Base-by-base conservation (phyloP, 257 asterid genomes). In the Euphrasia confusa region DNA sequence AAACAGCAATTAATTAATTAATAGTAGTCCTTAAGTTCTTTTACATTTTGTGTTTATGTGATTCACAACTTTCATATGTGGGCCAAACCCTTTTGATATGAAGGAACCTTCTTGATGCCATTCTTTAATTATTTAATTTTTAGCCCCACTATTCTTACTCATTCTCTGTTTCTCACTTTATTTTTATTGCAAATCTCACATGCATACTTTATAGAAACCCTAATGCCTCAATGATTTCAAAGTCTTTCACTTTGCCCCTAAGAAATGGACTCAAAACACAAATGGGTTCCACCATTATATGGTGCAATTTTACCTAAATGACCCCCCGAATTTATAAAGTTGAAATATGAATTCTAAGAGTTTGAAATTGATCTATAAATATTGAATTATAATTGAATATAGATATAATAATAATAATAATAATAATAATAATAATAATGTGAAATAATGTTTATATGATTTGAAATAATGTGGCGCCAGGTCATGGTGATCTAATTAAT, bases 211-310 rank as follows among this genome's bases (percentile, higher is more conserved):
- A 65, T 18, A 52, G 24, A 64, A 58, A 68, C 52, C 26, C 30
- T 40, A 50, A 75, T 78, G 83, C 80, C 67, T 73, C 87, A 75
- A 79, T 81, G 68, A 78, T 77, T 81, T 71, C 80, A 63, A 64
- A 54, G 37, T 64, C 72, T 71, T 68, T 45, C 72, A 66, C 80
- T 80, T 78, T 65, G 77, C 75, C 66, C 74, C 60, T 72, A 68
- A 63, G 74, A 64, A 48, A 74, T 69, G 42, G 54, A 50, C 69
- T 50, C 60, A 70, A 59, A 66, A 53, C 45, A 54, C 4, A 59
- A 66, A 71, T 68, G 70, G 72, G 68, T 30, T 40, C 55, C 40
- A 63, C 64, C 54, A 5, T 35, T 32, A 5, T 66, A 63, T 63
- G 11, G 6, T 9, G 12, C 27, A 49, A 5, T 56, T 53, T 65